Evolutionary conservation across 148 eudicot genomes (phyloP), one percentile per base, ranked within the genome.

Genomic region (Silene conica): DNA sequence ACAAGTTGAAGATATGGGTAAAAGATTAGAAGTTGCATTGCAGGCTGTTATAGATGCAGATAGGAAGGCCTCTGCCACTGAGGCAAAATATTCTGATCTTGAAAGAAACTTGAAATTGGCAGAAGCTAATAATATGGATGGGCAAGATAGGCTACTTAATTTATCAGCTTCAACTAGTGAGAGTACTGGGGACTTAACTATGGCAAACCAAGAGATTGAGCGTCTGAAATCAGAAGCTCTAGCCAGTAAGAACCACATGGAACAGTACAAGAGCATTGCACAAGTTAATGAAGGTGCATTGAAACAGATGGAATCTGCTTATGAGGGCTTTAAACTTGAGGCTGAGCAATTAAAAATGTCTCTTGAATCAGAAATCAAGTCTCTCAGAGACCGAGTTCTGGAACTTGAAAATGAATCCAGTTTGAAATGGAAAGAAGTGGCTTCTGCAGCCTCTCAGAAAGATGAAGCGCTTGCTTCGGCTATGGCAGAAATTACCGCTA

Each of bases 191-290:
- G 86, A 87, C 76, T 73, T 83, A 74, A 45, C 12, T 26, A 45
- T 67, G 74, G 80, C 86, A 26, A 85, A 76, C 74, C 89, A 85
- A 69, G 97, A 92, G 84, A 81, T 92, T 82, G 88, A 87, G 74
- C 86, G 84, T 65, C 73, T 95, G 73, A 90, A 87, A 80, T 81
- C 75, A 46, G 99, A 95, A 81, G 86, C 77, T 28, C 82, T 90
- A 82, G 84, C 84, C 80, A 86, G 74, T 74, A 92, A 89, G 80
- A 84, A 89, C 23, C 99, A 95, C 77, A 88, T 92, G 97, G 73
- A 82, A 76, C 96, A 95, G 89, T 95, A 92, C 77, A 95, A 88
- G 80, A 87, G 90, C 80, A 90, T 95, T 46, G 99, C 99, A 65
- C 83, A 90, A 75, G 93, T 87, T 74, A 92, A 90, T 73, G 99